Evolutionary conservation across 257 asterid species (phyloP), one percentile per base, ranked within the genome.

Genomic region (Plectranthus barbatus): DNA sequence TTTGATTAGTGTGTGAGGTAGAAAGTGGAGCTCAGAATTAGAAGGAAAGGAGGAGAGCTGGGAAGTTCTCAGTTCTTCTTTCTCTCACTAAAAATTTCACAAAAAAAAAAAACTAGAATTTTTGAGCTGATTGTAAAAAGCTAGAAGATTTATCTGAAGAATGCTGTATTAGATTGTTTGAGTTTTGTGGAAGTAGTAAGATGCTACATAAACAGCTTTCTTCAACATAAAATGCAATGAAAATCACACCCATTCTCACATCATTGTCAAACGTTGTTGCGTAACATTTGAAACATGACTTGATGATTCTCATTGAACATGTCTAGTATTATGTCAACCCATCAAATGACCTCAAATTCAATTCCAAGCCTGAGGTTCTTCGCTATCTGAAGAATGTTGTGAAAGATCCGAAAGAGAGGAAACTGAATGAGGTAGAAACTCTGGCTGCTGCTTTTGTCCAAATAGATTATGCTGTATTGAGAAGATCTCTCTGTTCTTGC

Each of bases 361-460:
- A 69, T 74, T 81, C 91, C 21, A 90, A 83, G 94, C 80, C 80
- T 10, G 85, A 84, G 69, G 95, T 84, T 75, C 83, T 90, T 79
- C 83, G 83, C 56, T 74, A 79, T 80, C 87, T 90, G 68, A 51
- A 82, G 68, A 62, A 57, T 47, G 67, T 62, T 3, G 71, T 39
- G 42, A 45, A 39, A 44, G 75, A 34, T 46, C 24, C 40, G 55
- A 72, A 66, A 46, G 17, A 42, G 18, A 79, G 72, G 77, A 79
- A 76, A 62, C 69, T 36, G 58, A 72, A 56, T 52, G 67, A 70
- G 63, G 77, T 72, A 56, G 68, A 69, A 9, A 49, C 75, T 59
- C 2, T 39, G 0, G 1, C 3, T 34, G 34, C 29, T 40, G 42
- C 47, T n/a, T 17, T 12, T 33, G 50, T 46, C 56, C 64, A 42